Evolutionary conservation across 345 rosid species (phyloP), one percentile per base, ranked within the genome.

Genomic region (Anastatica hierochuntica): DNA sequence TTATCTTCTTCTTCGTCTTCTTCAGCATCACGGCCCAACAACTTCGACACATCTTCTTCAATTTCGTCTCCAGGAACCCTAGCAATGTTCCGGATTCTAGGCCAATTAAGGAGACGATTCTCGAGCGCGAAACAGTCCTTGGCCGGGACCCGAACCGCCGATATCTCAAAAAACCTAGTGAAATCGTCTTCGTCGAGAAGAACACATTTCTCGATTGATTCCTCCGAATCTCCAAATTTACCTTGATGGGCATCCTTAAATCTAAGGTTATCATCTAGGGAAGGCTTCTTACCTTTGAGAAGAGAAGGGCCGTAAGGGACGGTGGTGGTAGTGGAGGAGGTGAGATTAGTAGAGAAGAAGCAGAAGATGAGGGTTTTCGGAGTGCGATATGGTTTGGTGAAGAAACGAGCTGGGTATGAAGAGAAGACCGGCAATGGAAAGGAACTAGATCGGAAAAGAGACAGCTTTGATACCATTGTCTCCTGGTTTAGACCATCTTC

Each of bases 61-160:
- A 84, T 57, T 31, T 84, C 94, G 14, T 82, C 96, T 3, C 88
- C 94, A 1, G 79, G 79, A 8, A 88, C 84, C 37, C 88, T 77
- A 19, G 94, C 94, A 30, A 88, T 73, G 73, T 88, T 88, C 39
- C 71, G 74, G 39, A 84, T 62, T 30, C 88, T 71, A 9, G 96
- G 90, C 90, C 96, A 88, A 54, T 88, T 88, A 38, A 88, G 85
- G 64, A 88, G 74, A 49, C 85, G 85, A 53, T 69, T 77, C 77
- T 88, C 94, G 5, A 84, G 76, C 45, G 72, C 55, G 54, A 72
- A 79, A 58, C 85, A 84, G 40, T 74, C 79, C 51, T 61, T 78
- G 2, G 88, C 72, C 1, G 94, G 84, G 30, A 84, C 94, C 0
- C 96, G 79, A 41, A 84, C 70, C 5, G 90, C 90, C 10, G 83